Conservation (phyloP, 2,329 filamentous ascomycete genomes). For the Polychaeton citri region DNA sequence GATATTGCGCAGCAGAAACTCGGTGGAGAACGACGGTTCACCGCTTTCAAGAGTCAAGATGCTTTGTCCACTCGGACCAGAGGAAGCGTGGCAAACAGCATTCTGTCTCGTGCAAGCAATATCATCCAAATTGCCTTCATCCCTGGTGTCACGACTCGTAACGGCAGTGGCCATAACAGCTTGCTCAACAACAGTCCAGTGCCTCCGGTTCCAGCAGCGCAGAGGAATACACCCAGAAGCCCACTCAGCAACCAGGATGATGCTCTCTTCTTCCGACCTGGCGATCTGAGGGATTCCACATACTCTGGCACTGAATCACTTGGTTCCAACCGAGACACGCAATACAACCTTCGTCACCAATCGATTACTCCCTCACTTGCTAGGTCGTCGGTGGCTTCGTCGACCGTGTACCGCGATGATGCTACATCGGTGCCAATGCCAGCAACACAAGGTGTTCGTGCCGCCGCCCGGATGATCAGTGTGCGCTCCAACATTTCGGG, state of each 20-base stretch:
- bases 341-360: conserved; percentile 25
- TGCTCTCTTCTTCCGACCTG: conserved; percentile 86
- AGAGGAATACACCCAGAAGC: conserved; percentile 35
- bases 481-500: conserved; percentile 59
- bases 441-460: conserved; percentile 74
- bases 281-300: conserved; percentile 79
- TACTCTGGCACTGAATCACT: conserved; percentile 60
- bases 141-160: conserved; percentile 79
- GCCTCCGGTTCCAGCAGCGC: conserved; percentile 64
- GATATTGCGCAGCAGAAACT: conserved; percentile 43
- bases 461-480: conserved; percentile 84
- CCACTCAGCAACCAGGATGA: conserved; percentile 45
- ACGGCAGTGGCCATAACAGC: conserved; percentile 44
- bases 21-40: conserved; percentile 35
- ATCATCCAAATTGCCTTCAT: conserved; percentile 99
- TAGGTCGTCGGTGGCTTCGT: conserved; percentile 52
- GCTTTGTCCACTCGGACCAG: conserved; percentile 72
- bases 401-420: conserved; percentile 87
- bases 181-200: conserved; percentile 52
- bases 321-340: conserved; percentile 23
- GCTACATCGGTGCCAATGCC: conserved; percentile 66
- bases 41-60: conserved; percentile 42
- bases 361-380: conserved; percentile 37
- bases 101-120: conserved; percentile 90
- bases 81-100: conserved; percentile 79